Evolutionary conservation across 352 stramenopile genomes (phyloP), one percentile per base, ranked within the genome.

Genomic region (Pythium scleroteichum): DNA sequence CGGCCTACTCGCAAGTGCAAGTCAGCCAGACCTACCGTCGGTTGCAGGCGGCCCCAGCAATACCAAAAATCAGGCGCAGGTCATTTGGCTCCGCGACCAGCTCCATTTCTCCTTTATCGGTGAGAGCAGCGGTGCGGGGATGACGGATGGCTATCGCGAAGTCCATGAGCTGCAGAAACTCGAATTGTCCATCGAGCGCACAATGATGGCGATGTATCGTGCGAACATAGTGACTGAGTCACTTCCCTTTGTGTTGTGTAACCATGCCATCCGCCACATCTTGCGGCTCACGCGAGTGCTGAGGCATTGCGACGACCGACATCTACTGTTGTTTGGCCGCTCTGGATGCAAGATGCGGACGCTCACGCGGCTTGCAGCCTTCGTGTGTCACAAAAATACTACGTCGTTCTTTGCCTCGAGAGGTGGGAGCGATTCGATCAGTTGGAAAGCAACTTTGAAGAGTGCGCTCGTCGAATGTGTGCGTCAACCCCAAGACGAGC

Each of bases 41-140:
- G 0, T 22, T 3, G 20, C 41, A 8, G 53, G 26, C 32, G 10
- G 24, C n/a, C 27, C 54, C 2, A 54, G 26, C 2, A 49, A 54
- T n/a, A 10, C 32, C 13, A 62, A 71, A 12, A 47, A 10, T 24
- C 53, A 20, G 35, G 16, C 4, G 17, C 50, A 61, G 33, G 49
- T 54, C 1, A 23, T 59, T 17, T 90, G 81, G 81, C 42, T 88
- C 17, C 47, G 57, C 22, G 77, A 76, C 27, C 69, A 88, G 1
- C 53, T 86, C 1, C 63, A 77, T 29, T 90, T 82, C 48, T 75
- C 77, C 1, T 88, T 85, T 54, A 71, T 88, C 32, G 73, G 73
- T 1, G 81, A 88, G 35, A 73, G 57, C 39, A 78, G 56, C 7
- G 68, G 70, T 12, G 63, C 61, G 22, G 52, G 51, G 0, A 78